phyloP scores from a whole-genome alignment of 2,329 filamentous ascomycete genomes.

The Penicillium sp. region DNA sequence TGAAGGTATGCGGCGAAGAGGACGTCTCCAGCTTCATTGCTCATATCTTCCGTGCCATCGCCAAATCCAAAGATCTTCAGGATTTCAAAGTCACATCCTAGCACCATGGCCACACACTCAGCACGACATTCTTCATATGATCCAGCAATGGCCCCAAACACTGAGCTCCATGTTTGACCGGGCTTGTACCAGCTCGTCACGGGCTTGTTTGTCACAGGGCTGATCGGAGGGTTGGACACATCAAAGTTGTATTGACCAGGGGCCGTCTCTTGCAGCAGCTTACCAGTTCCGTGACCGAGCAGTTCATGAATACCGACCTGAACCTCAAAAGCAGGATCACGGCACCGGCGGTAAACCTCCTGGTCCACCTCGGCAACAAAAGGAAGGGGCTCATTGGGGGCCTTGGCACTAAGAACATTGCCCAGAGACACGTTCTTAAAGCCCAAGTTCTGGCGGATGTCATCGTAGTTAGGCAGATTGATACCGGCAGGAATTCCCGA shows the following conservation, averaged over 20 bases:
- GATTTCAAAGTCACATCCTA: conserved; percentile 85
- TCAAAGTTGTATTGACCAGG: conserved; percentile 88
- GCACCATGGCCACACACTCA: conserved; percentile 88
- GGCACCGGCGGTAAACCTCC: conserved; percentile 75
- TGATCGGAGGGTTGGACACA: conserved; percentile 74
- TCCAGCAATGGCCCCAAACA: conserved; percentile 84
- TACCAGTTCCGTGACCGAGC: conserved; percentile 85
- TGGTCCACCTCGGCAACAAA: conserved; percentile 82
- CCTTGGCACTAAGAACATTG: conserved; percentile 88
- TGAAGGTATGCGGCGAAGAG: conserved; percentile 85
- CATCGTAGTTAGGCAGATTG: conserved; percentile 60
- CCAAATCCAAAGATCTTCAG: conserved; percentile 91
- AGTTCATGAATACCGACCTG: conserved; percentile 95
- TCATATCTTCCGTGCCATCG: conserved; percentile 70
- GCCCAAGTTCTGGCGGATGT: conserved; percentile 62
- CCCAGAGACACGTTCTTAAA: conserved; percentile 80
- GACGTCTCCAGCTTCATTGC: conserved; percentile 78
- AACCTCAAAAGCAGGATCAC: conserved; percentile 87
- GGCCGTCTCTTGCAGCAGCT: conserved; percentile 85
- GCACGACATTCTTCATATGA: conserved; percentile 94
- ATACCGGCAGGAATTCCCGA: conserved; percentile 64
- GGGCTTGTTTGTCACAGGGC: conserved; percentile 74
- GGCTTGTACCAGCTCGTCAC: conserved; percentile 89
- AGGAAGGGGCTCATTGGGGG: conserved; percentile 86
- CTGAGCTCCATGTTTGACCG: conserved; percentile 90